phyloP scores from a whole-genome alignment of 2,329 filamentous ascomycete species.

The Aotearoamyces nothofagi region DNA sequence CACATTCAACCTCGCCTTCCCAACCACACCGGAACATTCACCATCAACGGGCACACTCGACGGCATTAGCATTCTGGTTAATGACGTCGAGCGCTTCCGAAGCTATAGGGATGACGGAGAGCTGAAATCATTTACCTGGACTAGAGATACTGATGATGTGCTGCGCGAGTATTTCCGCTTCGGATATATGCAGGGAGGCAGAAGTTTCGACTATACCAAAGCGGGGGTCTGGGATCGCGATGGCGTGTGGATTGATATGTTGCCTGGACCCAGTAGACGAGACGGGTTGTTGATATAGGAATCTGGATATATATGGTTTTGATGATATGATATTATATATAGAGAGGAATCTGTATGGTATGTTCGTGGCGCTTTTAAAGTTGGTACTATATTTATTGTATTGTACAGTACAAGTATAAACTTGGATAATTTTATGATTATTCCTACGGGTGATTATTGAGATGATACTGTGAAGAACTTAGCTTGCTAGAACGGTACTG shows the following conservation, averaged over 20 bases:
- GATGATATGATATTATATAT: too few relatives aligned
- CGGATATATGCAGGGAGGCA: conserved; percentile 52
- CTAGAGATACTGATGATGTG: conserved; percentile 26
- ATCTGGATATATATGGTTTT: too few relatives aligned
- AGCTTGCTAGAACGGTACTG: too few relatives aligned
- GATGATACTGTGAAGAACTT: too few relatives aligned
- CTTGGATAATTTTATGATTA: too few relatives aligned
- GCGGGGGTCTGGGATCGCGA: conserved; percentile 54
- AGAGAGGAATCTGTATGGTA: too few relatives aligned
- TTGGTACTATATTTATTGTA: too few relatives aligned
- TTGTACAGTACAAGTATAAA: too few relatives aligned
- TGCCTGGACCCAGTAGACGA: conserved; percentile 16
- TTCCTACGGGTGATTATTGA: too few relatives aligned
- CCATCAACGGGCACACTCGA: too few relatives aligned
- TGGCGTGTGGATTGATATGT: conserved; percentile 52
- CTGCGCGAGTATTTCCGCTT: conserved; percentile 65
- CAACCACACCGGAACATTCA: conserved; percentile 30
- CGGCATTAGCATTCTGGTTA: conserved; percentile 67
- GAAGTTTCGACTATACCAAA: conserved; percentile 56
- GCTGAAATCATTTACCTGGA: conserved; percentile 42
- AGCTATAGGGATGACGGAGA: conserved; percentile 44
- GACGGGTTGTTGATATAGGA: too few relatives aligned
- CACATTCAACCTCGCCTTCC: conserved; percentile 37
- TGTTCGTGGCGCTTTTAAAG: too few relatives aligned
- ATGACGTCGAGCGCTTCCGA: conserved; percentile 69